phyloP scores from a whole-genome alignment of 805 yeast genomes.

The Cyberlindnera nakhonratchasimensis region DNA sequence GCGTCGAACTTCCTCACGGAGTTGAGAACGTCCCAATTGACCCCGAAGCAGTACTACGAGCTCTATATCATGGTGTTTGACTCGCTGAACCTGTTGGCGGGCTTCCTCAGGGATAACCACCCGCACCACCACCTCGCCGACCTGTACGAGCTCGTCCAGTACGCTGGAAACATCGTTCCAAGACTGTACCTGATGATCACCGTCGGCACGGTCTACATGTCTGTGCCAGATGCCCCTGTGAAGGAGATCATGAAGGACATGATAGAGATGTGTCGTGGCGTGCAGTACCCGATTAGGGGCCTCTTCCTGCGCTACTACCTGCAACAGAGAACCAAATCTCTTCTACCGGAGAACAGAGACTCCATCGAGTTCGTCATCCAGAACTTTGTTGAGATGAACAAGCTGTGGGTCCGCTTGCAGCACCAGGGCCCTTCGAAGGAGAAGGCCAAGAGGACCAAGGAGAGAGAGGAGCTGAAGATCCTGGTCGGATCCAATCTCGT shows the following conservation, averaged over 20 bases:
- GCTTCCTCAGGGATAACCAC: constrained; percentile 63
- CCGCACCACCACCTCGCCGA: constrained; percentile 76
- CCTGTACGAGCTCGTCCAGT: constrained; percentile 90
- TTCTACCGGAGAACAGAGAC: constrained; percentile 46
- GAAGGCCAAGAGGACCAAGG: constrained; percentile 65
- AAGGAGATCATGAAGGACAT: constrained; percentile 89
- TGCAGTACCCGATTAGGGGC: constrained; percentile 93
- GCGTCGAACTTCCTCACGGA: constrained; percentile 81
- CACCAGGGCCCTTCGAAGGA: constrained; percentile 93
- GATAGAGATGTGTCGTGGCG: constrained; percentile 97
- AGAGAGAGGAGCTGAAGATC: constrained; percentile 85
- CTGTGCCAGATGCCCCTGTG: constrained; percentile 71
- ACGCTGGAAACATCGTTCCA: constrained; percentile 91
- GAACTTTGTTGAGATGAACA: constrained; percentile 96
- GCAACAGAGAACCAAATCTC: constrained; percentile 69
- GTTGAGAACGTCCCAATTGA: constrained; percentile 65
- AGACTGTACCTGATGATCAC: constrained; percentile 92
- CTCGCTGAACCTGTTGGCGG: constrained; percentile 65
- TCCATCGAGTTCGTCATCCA: constrained; percentile 76
- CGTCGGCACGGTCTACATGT: constrained; percentile 86
- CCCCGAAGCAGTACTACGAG: constrained; percentile 93
- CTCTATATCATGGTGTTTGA: constrained; percentile 82
- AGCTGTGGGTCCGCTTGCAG: constrained; percentile 94
- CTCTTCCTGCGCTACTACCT: constrained; percentile 85
- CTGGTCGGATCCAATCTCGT: constrained; percentile 92